phyloP scores from a whole-genome alignment of 2,329 filamentous ascomycete genomes.

The Thelonectria olida region DNA sequence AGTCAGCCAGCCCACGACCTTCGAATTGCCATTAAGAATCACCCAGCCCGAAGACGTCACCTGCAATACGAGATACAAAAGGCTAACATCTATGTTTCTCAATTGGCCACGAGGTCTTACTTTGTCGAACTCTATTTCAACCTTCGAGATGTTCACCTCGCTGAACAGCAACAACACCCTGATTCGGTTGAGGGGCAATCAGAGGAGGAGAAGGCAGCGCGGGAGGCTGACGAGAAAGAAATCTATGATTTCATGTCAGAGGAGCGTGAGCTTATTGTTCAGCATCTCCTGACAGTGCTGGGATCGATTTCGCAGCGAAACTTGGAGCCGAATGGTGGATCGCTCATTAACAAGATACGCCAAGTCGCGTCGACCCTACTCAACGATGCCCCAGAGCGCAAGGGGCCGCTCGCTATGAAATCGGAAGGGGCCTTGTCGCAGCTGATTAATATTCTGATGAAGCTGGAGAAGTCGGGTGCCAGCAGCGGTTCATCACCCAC shows the following conservation, averaged over 20 bases:
- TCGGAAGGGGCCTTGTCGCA: slow-evolving; percentile 76
- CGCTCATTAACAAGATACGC: slow-evolving; percentile 82
- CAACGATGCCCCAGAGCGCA: slow-evolving; percentile 62
- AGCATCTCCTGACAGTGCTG: slow-evolving; percentile 79
- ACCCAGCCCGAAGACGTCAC: slow-evolving; percentile 61
- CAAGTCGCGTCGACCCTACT: slow-evolving; percentile 84
- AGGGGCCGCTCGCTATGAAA: slow-evolving; percentile 59
- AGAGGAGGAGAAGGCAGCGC: slow-evolving; percentile 48
- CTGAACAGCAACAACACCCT: slow-evolving; percentile 52
- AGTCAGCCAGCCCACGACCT: slow-evolving; percentile 59
- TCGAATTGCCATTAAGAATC: slow-evolving; percentile 58
- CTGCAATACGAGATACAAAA: slow-evolving; percentile 91
- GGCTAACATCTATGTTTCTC: slow-evolving; percentile 86
- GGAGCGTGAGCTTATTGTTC: slow-evolving; percentile 84
- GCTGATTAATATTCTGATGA: slow-evolving; percentile 79
- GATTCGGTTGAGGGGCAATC: slow-evolving; percentile 47
- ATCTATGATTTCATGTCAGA: slow-evolving; percentile 73
- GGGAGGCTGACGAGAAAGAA: slow-evolving; percentile 54
- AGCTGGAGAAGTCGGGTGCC: slow-evolving; percentile 72
- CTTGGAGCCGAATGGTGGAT: slow-evolving; percentile 77
- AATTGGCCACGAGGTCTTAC: slow-evolving; percentile 83
- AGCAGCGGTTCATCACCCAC: slow-evolving; percentile 39
- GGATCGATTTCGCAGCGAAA: slow-evolving; percentile 83
- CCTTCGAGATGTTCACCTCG: slow-evolving; percentile 72
- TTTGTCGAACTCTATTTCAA: slow-evolving; percentile 88